Percentiles rank a stretch among this genome's conserved stretches.
These are phyloP conservation scores for Aphanomyces astaci DNA, from an alignment of 352 stramenopile species.

Conservation along the genomic window DNA sequence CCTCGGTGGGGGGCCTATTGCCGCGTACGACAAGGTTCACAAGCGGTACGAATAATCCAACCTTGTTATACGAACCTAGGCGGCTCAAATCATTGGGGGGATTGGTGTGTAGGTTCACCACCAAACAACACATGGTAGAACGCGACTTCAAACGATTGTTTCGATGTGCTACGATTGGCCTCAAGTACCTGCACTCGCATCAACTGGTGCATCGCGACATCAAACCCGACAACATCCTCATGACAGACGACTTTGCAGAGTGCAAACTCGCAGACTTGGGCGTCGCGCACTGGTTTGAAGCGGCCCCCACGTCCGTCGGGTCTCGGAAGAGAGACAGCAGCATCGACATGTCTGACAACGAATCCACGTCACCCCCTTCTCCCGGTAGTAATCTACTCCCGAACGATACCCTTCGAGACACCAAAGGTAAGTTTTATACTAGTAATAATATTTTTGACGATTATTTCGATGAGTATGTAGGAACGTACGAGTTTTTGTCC, in stretches of 20 bases:
- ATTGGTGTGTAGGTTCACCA: not conserved
- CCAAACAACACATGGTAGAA: slow-evolving; percentile 2
- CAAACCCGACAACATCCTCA: slow-evolving; percentile 78
- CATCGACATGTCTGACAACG: slow-evolving; percentile 29
- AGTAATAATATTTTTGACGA: not conserved
- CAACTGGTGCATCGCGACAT: slow-evolving; percentile 79
- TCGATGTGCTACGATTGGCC: slow-evolving; percentile 30
- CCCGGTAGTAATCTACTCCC: too few species aligned
- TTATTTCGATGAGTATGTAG: slow-evolving; percentile 19
- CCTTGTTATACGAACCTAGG: too few species aligned
- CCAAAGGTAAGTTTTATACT: slow-evolving; percentile 3
- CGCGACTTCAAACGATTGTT: slow-evolving; percentile 7
- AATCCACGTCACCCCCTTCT: not conserved
- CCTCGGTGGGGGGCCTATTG: slow-evolving; percentile 70
- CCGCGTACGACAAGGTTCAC: slow-evolving; percentile 57
- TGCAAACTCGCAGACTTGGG: slow-evolving; percentile 80
- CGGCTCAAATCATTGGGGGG: too few species aligned
- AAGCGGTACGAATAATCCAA: slow-evolving; percentile 70
- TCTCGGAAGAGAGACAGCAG: slow-evolving; percentile 17
- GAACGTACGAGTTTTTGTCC: slow-evolving; percentile 68
- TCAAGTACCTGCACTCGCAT: slow-evolving; percentile 68
- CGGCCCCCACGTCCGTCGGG: slow-evolving; percentile 28
- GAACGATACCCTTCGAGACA: not conserved
- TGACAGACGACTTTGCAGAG: slow-evolving; percentile 39
- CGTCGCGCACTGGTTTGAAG: slow-evolving; percentile 63